A percentile compares a stretch with the other conserved stretches of the same genome.
These are phyloP conservation scores for Stromatinia cepivora DNA, from an alignment of 2,329 filamentous ascomycete genomes.

Conservation along the genomic window DNA sequence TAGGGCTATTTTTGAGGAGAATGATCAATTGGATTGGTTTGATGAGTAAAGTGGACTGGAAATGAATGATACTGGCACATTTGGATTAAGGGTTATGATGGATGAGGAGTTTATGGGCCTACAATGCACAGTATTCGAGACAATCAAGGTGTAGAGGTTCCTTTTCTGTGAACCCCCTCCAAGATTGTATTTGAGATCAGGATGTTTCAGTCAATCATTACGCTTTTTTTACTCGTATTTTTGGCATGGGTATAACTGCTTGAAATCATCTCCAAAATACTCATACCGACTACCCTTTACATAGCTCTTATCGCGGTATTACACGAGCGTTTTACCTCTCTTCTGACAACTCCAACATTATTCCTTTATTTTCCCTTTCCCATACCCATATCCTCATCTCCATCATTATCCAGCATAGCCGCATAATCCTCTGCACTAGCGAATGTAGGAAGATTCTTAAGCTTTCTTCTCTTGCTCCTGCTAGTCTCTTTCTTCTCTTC, in stretches of 20 bases:
- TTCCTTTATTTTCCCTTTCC: constrained; percentile 2
- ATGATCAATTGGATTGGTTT: constrained; percentile 56
- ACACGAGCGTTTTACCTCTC: not conserved
- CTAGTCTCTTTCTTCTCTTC: constrained; percentile 39
- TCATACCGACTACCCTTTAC: not conserved
- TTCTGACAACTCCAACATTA: not conserved
- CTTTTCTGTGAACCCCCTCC: no score
- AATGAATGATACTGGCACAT: not conserved
- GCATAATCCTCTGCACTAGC: constrained; percentile 94
- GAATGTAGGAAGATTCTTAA: constrained; percentile 89
- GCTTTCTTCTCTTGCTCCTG: constrained; percentile 72
- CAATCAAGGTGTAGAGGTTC: no score
- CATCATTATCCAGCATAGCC: constrained; percentile 73
- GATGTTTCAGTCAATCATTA: not conserved
- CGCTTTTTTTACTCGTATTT: not conserved
- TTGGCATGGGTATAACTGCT: constrained; percentile 9
- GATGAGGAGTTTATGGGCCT: not conserved
- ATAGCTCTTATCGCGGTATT: not conserved
- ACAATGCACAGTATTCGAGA: not conserved
- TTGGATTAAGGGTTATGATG: not conserved
- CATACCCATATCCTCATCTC: constrained; percentile 47
- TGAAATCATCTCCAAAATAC: not conserved
- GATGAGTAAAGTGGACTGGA: constrained; percentile 42
- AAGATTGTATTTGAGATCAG: not conserved
- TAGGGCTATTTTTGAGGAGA: constrained; percentile 49